A percentile compares a stretch with the other conserved stretches of the same genome.
These are phyloP conservation scores for Macrotyloma uniflorum DNA, from an alignment of 306 rosid genomes.

Conservation along the genomic window DNA sequence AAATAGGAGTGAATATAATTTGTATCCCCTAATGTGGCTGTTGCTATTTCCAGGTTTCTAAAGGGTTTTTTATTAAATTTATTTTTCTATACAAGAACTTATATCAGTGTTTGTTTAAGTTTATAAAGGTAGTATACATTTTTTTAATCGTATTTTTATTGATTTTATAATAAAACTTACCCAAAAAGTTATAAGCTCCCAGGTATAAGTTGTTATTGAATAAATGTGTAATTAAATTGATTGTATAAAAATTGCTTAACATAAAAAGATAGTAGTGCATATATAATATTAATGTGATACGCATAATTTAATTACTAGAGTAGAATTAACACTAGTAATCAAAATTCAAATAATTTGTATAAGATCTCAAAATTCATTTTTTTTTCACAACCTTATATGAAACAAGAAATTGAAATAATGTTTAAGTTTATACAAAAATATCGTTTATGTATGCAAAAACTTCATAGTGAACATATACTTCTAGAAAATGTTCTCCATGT, in stretches of 20 bases:
- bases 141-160: not conserved
- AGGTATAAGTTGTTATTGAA: not conserved
- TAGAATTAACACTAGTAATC: too few relatives aligned
- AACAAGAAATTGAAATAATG: not conserved
- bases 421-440: not conserved
- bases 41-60: not conserved
- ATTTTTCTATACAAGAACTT: not conserved
- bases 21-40: not conserved
- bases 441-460: not conserved
- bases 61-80: not conserved
- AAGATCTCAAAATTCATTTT: too few relatives aligned
- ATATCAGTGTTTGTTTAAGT: not conserved
- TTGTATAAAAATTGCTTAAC: not conserved
- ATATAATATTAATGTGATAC: not conserved
- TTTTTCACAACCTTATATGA: not conserved
- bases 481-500: not conserved
- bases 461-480: not conserved
- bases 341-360: not conserved
- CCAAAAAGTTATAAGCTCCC: not conserved
- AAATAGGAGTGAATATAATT: not conserved
- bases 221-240: not conserved
- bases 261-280: not conserved
- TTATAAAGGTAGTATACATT: not conserved
- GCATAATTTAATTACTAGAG: not conserved
- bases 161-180: not conserved